Base-by-base conservation (phyloP, 2,329 filamentous ascomycete genomes). In the Fusarium palustre region DNA sequence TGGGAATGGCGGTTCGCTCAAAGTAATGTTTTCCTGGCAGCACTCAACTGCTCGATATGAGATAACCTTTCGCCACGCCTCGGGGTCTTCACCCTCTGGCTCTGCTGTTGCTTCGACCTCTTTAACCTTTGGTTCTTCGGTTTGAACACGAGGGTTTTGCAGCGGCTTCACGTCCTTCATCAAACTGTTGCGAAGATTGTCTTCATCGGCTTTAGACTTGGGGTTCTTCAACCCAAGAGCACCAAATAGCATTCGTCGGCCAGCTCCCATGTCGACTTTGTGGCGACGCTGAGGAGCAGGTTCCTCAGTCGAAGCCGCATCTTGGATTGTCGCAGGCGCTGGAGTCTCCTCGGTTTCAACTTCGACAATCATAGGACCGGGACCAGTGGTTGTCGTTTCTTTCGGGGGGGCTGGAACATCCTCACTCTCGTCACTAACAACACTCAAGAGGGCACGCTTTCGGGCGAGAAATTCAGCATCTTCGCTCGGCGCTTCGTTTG, bases 1-100 rank as follows among this genome's bases (percentile, higher is more conserved):
- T 0, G 94, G 94, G 75, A 97, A 97, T 0, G 94, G 92, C 0
- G 95, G 94, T 34, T 92, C 86, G 55, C 87, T 91, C 46, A 97
- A 83, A 33, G 86, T 81, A 39, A 93, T 81, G 7, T 85, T 86
- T 31, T 92, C 86, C n/a, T 92, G 85, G 66, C 89, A 88, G 79
- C 94, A 97, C 77, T 98, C 95, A 1, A 97, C 92, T 24, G 93
- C 94, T 25, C 87, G 86, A 64, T 97, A 88, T 13, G 83, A 86
- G 63, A 97, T 90, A 70, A 89, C 93, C 7, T 87, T 81, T 70
- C 88, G 88, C 94, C 94, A 97, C 24, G 87, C 85, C 31, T 91
- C 85, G 1, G 85, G 80, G 45, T 88, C 84, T 45, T 81, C 78
- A 18, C 81, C 77, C 7, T 60, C 41, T 30, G 63, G 58, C 5